Conservation (phyloP, 2,329 filamentous ascomycete species). For the Alternaria consortialis region DNA sequence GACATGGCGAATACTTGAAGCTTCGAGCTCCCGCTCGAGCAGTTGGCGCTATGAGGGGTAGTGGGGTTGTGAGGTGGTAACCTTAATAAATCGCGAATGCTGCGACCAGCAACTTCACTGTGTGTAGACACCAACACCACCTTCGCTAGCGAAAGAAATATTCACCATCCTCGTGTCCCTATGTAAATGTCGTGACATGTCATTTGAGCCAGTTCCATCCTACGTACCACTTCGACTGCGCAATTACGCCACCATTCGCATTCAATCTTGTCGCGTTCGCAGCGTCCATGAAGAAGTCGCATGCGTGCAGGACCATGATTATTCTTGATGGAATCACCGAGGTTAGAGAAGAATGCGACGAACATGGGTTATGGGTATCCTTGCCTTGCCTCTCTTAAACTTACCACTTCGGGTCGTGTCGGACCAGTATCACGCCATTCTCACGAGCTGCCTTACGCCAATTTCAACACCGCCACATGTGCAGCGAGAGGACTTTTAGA, state of each 20-base stretch:
- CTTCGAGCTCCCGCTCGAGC: not conserved
- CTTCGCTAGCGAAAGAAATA: not conserved
- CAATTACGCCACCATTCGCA: not conserved
- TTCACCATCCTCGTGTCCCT: not conserved
- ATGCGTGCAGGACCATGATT: not conserved
- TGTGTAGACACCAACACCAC: not conserved
- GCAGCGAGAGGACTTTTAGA: conserved; percentile 13
- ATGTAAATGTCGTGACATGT: not conserved
- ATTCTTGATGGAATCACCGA: not conserved
- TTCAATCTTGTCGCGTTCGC: not conserved
- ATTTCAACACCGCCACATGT: conserved; percentile 20
- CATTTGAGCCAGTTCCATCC: not conserved
- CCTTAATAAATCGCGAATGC: conserved; percentile 1
- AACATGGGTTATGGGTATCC: not conserved
- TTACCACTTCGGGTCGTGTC: conserved; percentile 1
- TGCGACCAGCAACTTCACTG: not conserved
- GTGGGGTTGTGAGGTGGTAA: not conserved
- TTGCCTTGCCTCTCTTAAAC: not conserved
- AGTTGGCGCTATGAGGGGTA: conserved; percentile 10
- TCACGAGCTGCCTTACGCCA: conserved; percentile 13
- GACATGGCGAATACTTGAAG: conserved; percentile 25
- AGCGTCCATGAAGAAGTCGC: not conserved
- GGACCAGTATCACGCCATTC: conserved; percentile 32
- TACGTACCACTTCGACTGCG: not conserved
- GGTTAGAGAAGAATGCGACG: not conserved